These are phyloP conservation scores for Neocallimastix lanati DNA, from an alignment of 192 early-diverging fungal genomes.

Conservation along the genomic window DNA sequence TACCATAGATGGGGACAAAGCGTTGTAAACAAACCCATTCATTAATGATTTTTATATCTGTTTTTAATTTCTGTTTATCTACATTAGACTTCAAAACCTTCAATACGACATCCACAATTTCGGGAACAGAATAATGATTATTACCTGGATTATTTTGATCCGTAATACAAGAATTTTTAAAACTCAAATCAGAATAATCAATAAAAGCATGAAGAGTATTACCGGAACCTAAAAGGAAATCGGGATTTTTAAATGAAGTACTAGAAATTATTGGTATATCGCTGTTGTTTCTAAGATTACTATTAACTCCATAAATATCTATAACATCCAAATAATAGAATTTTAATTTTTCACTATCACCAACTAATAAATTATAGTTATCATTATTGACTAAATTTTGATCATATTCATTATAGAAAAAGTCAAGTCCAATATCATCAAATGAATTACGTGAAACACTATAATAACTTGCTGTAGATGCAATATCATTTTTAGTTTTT, in stretches of 20 bases:
- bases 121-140: neutral
- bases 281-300: neutral
- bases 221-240: neutral
- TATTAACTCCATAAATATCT: neutral
- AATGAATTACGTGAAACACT: neutral
- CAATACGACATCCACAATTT: neutral
- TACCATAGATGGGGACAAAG: neutral
- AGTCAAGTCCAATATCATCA: neutral
- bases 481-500: neutral
- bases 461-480: neutral
- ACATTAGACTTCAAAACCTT: neutral
- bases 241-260: neutral
- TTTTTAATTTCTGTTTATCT: neutral
- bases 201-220: neutral
- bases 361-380: neutral
- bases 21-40: neutral
- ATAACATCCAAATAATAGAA: neutral
- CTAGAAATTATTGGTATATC: neutral
- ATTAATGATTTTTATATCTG: neutral
- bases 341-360: neutral
- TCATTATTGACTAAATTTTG: neutral
- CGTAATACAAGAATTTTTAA: neutral
- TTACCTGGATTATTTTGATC: neutral
- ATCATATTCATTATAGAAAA: neutral
- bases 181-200: neutral